Conservation (phyloP, 225 moss, liverwort and hornwort species). For the Climacium dendroides region DNA sequence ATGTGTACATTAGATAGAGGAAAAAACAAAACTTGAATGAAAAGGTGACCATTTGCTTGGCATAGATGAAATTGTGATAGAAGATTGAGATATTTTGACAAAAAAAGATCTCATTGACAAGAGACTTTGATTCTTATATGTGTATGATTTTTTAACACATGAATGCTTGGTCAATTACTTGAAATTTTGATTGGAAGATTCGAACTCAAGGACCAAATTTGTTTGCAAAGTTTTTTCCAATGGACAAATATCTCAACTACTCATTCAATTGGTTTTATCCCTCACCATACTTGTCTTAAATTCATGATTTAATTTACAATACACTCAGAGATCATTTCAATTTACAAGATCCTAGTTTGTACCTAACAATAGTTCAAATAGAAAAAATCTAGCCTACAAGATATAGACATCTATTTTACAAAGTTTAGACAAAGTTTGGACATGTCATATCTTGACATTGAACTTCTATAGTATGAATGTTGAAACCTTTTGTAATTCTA, state of each 20-base stretch:
- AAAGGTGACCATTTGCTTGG: accelerated
- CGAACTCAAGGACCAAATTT: background rate
- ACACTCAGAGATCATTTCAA: background rate
- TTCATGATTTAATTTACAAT: background rate
- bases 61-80: accelerated
- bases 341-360: background rate
- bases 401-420: background rate
- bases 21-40: background rate
- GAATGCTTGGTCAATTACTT: background rate
- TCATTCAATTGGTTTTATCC: background rate
- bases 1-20: too few species aligned
- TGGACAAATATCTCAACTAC: background rate
- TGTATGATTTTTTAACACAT: background rate
- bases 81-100: background rate
- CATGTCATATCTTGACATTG: background rate
- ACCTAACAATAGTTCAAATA: background rate
- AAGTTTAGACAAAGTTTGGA: background rate
- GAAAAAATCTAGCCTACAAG: background rate
- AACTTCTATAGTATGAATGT: background rate
- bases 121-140: background rate
- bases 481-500: background rate
- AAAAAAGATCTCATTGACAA: background rate
- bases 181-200: background rate
- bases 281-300: background rate
- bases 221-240: background rate